Evolutionary conservation across 2,329 filamentous ascomycete species (phyloP).

Genomic region (Pseudocercospora macadamiae): DNA sequence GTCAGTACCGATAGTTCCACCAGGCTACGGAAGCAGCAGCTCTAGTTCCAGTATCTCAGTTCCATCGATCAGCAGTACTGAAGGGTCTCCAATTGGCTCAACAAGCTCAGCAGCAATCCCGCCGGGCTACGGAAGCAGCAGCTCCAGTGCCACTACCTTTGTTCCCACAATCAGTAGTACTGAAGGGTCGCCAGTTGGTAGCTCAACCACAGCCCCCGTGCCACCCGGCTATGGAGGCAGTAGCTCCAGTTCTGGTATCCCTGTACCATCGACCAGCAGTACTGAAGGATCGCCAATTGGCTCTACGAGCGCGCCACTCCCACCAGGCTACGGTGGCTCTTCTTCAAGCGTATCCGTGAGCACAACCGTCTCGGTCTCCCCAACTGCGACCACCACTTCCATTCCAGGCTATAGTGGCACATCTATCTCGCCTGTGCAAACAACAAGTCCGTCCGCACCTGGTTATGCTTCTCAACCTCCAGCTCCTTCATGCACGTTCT

Average conservation of each 20-base stretch:
- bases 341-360: neutral
- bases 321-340: neutral
- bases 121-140: conserved; percentile 2
- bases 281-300: neutral
- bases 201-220: neutral
- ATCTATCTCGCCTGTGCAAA: conserved; percentile 12
- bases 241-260: no score
- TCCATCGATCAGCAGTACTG: no score
- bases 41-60: neutral
- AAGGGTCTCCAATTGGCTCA: conserved; percentile 6
- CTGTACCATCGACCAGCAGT: no score
- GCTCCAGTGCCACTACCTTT: neutral
- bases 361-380: conserved; percentile 6
- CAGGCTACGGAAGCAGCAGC: neutral
- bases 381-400: conserved; percentile 6
- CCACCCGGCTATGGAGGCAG: conserved; percentile 6
- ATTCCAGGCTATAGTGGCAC: conserved; percentile 18
- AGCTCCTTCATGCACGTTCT: conserved; percentile 13
- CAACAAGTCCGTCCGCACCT: conserved; percentile 7
- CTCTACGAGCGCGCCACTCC: neutral
- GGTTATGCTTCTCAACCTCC: conserved; percentile 17
- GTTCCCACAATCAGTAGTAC: conserved; percentile 8
- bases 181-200: conserved; percentile 9
- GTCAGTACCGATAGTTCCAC: neutral
- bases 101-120: neutral